phyloP scores from a whole-genome alignment of 208 protist genomes.

The Leishmania major region DNA sequence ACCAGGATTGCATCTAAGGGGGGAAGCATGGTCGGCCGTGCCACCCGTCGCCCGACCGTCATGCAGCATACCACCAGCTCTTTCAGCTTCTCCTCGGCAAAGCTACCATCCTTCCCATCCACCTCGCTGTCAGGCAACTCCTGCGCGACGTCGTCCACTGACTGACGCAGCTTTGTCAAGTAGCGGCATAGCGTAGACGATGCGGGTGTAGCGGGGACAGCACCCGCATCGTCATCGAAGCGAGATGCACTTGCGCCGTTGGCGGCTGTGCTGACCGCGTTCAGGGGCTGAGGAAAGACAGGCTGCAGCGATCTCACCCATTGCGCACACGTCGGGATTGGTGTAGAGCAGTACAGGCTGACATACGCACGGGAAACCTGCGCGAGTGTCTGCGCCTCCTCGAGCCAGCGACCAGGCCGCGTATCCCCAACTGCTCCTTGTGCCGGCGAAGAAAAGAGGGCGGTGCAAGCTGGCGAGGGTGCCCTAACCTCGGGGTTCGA shows the following conservation, averaged over 20 bases:
- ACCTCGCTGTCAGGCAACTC: conserved; percentile 2
- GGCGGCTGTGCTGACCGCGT: background rate
- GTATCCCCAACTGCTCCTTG: background rate
- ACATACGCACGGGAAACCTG: conserved; percentile 35
- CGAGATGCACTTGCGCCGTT: background rate
- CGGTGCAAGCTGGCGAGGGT: background rate
- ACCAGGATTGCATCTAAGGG: conserved; percentile 12
- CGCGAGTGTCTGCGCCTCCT: conserved; percentile 25
- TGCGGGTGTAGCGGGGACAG: conserved; percentile 2
- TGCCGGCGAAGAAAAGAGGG: background rate
- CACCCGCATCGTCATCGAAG: background rate
- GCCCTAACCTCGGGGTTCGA: background rate
- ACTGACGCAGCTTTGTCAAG: conserved; percentile 13
- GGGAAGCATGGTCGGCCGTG: conserved; percentile 15
- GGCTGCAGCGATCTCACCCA: conserved; percentile 32
- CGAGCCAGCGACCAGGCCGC: background rate
- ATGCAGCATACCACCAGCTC: conserved; percentile 49
- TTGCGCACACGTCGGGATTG: conserved; percentile 44
- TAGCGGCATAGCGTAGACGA: conserved; percentile 11
- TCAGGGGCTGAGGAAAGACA: background rate
- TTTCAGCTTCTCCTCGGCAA: conserved; percentile 54
- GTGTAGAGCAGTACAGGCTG: conserved; percentile 48
- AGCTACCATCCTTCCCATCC: conserved; percentile 53
- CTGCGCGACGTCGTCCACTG: background rate
- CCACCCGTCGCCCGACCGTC: conserved; percentile 25